Evolutionary conservation across 164 flowering plant genomes (phyloP).

Genomic region (Sextonia rubra): DNA sequence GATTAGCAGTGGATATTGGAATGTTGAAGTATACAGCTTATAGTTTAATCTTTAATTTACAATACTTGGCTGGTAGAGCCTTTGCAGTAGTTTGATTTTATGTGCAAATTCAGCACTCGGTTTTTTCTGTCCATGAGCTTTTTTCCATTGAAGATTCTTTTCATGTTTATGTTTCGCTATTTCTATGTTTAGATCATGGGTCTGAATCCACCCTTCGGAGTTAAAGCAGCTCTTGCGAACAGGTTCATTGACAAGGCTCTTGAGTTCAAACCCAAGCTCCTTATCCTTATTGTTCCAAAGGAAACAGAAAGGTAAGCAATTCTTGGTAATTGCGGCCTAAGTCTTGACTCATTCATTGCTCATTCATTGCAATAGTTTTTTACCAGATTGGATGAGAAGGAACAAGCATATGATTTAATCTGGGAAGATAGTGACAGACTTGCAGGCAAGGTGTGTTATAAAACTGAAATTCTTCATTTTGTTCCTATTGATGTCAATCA

Average conservation of each 20-base stretch:
- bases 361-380: background rate
- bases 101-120: background rate
- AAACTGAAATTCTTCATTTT: background rate
- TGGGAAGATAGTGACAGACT: conserved; percentile 62
- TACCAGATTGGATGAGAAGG: conserved; percentile 62
- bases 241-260: conserved; percentile 79
- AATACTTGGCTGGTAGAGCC: background rate
- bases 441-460: conserved; percentile 53
- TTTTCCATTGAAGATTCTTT: background rate
- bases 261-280: conserved; percentile 78
- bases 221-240: conserved; percentile 64
- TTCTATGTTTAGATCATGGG: conserved; percentile 61
- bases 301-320: conserved; percentile 63
- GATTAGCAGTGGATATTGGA: background rate
- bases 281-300: conserved; percentile 78
- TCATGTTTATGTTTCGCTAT: background rate
- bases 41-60: too few species aligned
- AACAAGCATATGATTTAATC: conserved; percentile 47
- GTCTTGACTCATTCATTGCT: conserved; percentile 1
- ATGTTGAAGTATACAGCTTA: background rate
- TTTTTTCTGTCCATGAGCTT: background rate
- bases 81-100: background rate
- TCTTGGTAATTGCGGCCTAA: too few species aligned
- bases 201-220: conserved; percentile 90
- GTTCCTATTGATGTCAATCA: conserved; percentile 2